A percentile compares a stretch with the other conserved stretches of the same genome.
Conservation (phyloP, 352 stramenopile species). For the Globisporangium nunn region DNA sequence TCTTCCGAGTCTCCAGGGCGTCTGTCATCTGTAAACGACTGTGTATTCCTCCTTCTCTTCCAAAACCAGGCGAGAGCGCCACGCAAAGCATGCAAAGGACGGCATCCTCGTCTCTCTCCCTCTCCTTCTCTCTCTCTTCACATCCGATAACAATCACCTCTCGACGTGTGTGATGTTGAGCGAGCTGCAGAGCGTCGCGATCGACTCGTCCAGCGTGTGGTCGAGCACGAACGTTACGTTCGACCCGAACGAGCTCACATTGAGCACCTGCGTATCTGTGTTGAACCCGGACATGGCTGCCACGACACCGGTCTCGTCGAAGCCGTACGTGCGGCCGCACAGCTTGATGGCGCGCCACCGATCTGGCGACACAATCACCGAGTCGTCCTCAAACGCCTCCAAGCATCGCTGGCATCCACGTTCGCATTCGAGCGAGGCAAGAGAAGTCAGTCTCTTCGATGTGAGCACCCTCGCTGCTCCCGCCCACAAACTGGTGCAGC, state of each 20-base stretch:
- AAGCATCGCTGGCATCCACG: conserved; percentile 30
- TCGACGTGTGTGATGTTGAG: conserved; percentile 66
- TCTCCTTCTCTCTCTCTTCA: no score
- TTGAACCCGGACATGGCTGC: conserved; percentile 79
- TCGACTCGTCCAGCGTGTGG: conserved; percentile 62
- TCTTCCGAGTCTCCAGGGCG: not conserved
- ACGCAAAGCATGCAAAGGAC: no score
- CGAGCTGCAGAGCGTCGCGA: conserved; percentile 56
- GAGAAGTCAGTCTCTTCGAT: not conserved
- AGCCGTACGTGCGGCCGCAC: conserved; percentile 69
- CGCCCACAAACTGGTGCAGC: no score
- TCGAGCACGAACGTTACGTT: conserved; percentile 82
- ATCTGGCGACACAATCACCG: conserved; percentile 79
- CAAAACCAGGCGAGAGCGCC: no score
- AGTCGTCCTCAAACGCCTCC: conserved; percentile 53
- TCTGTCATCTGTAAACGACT: not conserved
- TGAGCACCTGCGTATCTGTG: conserved; percentile 78
- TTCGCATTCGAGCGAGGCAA: not conserved
- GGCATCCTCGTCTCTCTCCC: no score
- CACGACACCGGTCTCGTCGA: conserved; percentile 84
- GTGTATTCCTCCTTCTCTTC: no score
- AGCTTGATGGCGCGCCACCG: conserved; percentile 84
- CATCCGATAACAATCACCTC: conserved; percentile 19
- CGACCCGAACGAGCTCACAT: conserved; percentile 79
- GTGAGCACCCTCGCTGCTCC: no score